Evolutionary conservation across 2,329 filamentous ascomycete species (phyloP).

Genomic region (Nakataea oryzae): DNA sequence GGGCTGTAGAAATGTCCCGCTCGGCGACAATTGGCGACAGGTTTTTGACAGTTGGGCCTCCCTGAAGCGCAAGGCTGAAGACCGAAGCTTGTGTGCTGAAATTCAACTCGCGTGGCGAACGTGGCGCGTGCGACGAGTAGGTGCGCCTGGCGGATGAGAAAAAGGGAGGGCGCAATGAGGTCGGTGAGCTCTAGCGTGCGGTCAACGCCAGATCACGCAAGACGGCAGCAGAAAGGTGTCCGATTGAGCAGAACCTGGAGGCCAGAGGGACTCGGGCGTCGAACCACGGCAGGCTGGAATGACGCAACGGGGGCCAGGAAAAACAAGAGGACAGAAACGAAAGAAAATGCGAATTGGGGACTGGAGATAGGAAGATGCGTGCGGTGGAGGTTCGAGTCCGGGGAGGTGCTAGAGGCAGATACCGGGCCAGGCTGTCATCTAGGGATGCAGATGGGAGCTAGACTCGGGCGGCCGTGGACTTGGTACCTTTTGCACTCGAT

Average conservation of each 20-base stretch:
- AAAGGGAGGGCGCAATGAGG: background rate
- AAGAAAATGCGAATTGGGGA: background rate
- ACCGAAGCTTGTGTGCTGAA: background rate
- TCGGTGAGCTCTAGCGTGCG: background rate
- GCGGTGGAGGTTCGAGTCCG: background rate
- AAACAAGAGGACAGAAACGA: background rate
- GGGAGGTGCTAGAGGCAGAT: background rate
- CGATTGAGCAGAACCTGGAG: background rate
- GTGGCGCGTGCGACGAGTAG: background rate
- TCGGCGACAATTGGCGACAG: background rate
- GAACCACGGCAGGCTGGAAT: background rate
- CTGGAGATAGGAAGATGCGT: background rate
- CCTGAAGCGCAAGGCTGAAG: background rate
- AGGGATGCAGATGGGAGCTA: constrained; percentile 7
- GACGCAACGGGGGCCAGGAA: too few species aligned
- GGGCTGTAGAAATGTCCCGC: background rate
- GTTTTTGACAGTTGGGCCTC: background rate
- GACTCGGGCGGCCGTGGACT: constrained; percentile 5
- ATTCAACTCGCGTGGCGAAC: background rate
- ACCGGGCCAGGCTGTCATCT: background rate
- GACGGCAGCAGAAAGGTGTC: background rate
- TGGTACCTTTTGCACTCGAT: background rate
- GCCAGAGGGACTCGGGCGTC: background rate
- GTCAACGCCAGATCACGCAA: background rate
- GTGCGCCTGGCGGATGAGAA: background rate